A percentile compares a stretch with the other conserved stretches of the same genome.
Conservation (phyloP, 2,329 filamentous ascomycete species). For the Aplosporella prunicola region DNA sequence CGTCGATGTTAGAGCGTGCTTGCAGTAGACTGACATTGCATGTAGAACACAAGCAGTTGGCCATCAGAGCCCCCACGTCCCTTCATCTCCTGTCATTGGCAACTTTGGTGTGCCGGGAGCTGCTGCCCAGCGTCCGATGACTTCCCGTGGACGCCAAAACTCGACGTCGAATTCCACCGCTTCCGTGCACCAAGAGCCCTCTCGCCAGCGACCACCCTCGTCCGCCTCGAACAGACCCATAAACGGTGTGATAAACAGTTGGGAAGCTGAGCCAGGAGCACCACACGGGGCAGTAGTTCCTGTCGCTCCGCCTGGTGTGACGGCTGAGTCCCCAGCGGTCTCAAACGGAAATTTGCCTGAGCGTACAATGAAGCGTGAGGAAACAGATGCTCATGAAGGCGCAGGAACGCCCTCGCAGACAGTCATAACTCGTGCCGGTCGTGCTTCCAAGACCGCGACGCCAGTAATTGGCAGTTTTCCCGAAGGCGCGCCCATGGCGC, state of each 20-base stretch:
- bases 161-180: conserved; percentile 38
- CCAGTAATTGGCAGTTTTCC: conserved; percentile 37
- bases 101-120: conserved; percentile 53
- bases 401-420: conserved; percentile 25
- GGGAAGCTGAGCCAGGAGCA: conserved; percentile 3
- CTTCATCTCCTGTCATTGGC: conserved; percentile 66
- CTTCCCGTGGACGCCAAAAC: conserved; percentile 66
- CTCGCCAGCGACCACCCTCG: conserved; percentile 23
- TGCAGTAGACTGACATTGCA: conserved; percentile 11
- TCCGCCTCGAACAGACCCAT: conserved; percentile 23
- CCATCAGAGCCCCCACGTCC: conserved; percentile 58
- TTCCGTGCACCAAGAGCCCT: conserved; percentile 43
- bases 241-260: conserved; percentile 1
- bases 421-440: conserved; percentile 26
- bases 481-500: conserved; percentile 29
- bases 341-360: conserved; percentile 3
- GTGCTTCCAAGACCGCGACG: conserved; percentile 39
- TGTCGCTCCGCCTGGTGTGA: neutral
- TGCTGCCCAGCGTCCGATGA: conserved; percentile 49
- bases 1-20: neutral
- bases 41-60: conserved; percentile 37
- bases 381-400: conserved; percentile 35
- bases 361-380: conserved; percentile 38
- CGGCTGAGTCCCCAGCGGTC: conserved; percentile 1
- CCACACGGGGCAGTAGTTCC: neutral